Percentiles rank a stretch among this genome's conserved stretches.
Evolutionary conservation across 163 green algal genomes (phyloP).

Genomic region (Coccomyxa subellipsoidea): DNA sequence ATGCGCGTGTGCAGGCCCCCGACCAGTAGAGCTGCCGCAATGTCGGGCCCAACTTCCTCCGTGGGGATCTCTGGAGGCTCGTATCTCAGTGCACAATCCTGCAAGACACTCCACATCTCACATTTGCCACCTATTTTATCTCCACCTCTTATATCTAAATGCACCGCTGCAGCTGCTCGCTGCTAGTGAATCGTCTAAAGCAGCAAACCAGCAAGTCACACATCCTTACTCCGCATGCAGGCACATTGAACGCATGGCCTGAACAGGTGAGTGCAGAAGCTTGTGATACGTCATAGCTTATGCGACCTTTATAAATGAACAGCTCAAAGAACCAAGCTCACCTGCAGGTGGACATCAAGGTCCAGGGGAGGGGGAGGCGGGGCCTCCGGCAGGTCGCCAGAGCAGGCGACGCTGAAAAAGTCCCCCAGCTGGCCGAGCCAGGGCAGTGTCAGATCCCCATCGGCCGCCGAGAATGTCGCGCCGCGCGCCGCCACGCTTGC

Average conservation of each 20-base stretch:
- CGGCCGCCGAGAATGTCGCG: neutral
- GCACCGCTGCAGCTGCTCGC: no score
- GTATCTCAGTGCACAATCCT: neutral
- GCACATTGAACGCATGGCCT: no score
- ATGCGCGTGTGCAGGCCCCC: neutral
- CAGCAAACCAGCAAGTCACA: neutral
- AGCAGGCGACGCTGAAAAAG: neutral
- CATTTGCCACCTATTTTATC: no score
- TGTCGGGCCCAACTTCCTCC: neutral
- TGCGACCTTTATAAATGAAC: neutral
- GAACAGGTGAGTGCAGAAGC: no score
- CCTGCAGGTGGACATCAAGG: neutral
- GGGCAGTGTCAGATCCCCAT: neutral
- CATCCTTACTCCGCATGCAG: neutral
- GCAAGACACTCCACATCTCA: neutral
- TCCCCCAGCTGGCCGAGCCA: constrained; percentile 3
- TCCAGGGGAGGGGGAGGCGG: neutral
- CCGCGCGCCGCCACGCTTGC: neutral
- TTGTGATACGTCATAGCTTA: no score
- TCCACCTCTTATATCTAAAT: no score
- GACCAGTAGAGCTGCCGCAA: neutral
- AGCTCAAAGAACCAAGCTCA: neutral
- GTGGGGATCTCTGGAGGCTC: neutral
- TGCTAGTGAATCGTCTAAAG: no score
- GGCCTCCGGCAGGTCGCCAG: neutral